Conservation (phyloP, 768 basidiomycete genomes). For the Paxillus ammoniavirescens region DNA sequence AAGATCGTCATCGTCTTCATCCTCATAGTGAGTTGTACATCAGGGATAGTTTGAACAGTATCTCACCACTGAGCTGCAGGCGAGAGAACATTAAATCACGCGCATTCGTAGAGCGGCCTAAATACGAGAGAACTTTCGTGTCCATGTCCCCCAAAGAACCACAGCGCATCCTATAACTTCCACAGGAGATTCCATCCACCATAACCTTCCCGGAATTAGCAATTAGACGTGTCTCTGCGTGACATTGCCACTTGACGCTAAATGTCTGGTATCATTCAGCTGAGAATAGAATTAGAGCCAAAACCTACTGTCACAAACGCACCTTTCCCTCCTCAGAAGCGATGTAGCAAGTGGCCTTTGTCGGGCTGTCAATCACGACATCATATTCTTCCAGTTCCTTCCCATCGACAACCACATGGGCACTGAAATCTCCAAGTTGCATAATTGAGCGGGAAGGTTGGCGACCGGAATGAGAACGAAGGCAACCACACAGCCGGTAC, state of each 20-base stretch:
- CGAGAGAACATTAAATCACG: constrained; percentile 15
- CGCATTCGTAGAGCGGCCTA: neutral
- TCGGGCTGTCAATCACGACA: constrained; percentile 1
- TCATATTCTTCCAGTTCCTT: constrained; percentile 14
- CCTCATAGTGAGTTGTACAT: neutral
- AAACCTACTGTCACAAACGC: neutral
- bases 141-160: neutral
- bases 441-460: constrained; percentile 2
- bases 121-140: neutral
- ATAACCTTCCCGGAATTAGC: neutral
- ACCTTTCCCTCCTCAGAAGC: constrained; percentile 24
- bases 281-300: neutral
- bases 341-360: constrained; percentile 20
- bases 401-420: constrained; percentile 11
- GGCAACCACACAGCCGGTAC: too few species aligned
- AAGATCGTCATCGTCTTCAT: constrained; percentile 21
- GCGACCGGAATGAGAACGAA: neutral
- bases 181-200: constrained; percentile 9
- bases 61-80: constrained; percentile 17
- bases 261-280: constrained; percentile 7
- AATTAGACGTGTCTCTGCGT: neutral
- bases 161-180: rapidly evolving
- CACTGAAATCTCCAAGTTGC: constrained; percentile 15
- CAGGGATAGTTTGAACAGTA: neutral
- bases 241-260: constrained; percentile 12